Evolutionary conservation across 495 filamentous ascomycete genomes (phyloP).

Genomic region (Daldinia caldariorum): DNA sequence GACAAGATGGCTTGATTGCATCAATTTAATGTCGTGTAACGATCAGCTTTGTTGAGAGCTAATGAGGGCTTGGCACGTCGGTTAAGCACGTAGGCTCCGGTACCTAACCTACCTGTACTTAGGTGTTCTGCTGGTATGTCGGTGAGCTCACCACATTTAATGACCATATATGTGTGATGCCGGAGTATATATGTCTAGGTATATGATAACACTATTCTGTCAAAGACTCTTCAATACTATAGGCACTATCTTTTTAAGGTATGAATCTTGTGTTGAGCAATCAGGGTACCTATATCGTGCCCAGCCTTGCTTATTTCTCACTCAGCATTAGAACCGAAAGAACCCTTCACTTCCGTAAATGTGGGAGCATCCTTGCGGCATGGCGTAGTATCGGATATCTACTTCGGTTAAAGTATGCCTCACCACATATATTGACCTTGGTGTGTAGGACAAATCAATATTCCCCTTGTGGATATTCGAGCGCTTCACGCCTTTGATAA

Average conservation of each 20-base stretch:
- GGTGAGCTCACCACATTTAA: too few species aligned
- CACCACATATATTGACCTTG: neutral
- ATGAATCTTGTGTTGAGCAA: neutral
- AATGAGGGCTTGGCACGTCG: too few species aligned
- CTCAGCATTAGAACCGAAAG: neutral
- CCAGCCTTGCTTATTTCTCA: neutral
- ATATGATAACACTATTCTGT: neutral
- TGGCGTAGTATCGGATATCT: neutral
- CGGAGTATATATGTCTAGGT: too few species aligned
- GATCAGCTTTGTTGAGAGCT: too few species aligned
- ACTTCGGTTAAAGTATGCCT: neutral
- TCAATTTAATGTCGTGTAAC: too few species aligned
- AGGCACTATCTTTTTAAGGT: neutral
- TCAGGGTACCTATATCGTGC: too few species aligned
- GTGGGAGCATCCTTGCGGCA: neutral
- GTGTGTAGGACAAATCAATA: constrained; percentile 5
- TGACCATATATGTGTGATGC: too few species aligned
- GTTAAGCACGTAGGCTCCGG: too few species aligned
- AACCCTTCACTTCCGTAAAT: neutral
- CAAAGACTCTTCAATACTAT: neutral
- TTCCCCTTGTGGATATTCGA: neutral
- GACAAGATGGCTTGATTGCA: too few species aligned
- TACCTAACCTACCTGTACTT: too few species aligned
- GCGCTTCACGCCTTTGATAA: neutral
- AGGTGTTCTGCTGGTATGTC: too few species aligned